Conservation (phyloP, 2,329 filamentous ascomycete genomes). For the Bipolaris oryzae region DNA sequence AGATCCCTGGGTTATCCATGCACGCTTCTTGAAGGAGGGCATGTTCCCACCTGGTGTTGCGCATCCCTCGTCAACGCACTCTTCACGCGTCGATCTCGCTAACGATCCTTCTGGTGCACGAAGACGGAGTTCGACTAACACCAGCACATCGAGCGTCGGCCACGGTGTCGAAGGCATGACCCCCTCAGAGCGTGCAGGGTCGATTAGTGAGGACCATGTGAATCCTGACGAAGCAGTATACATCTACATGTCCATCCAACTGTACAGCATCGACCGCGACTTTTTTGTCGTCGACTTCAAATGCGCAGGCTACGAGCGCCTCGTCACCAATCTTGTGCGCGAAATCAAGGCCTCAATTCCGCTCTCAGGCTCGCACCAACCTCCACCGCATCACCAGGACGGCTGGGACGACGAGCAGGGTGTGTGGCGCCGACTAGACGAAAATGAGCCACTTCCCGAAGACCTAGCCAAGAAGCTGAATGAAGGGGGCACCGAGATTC, state of each 20-base stretch:
- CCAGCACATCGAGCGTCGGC: slow-evolving; percentile 33
- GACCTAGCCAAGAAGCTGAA: slow-evolving; percentile 36
- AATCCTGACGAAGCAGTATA: slow-evolving; percentile 73
- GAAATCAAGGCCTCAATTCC: slow-evolving; percentile 43
- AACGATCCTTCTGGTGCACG: slow-evolving; percentile 33
- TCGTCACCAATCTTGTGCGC: slow-evolving; percentile 58
- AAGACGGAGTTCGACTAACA: slow-evolving; percentile 42
- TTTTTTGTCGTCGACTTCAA: slow-evolving; percentile 99
- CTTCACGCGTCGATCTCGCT: slow-evolving; percentile 55
- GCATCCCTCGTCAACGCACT: slow-evolving; percentile 58
- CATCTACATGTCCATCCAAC: slow-evolving; percentile 87
- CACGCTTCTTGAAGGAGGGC: slow-evolving; percentile 85
- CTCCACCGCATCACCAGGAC: slow-evolving; percentile 30
- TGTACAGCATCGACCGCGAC: slow-evolving; percentile 73
- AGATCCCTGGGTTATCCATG: slow-evolving; percentile 93
- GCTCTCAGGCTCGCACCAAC: slow-evolving; percentile 24
- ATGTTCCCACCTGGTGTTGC: slow-evolving; percentile 62
- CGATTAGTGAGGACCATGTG: slow-evolving; percentile 37
- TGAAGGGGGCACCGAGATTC: slow-evolving; percentile 44
- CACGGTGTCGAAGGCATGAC: slow-evolving; percentile 41
- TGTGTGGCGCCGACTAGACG: slow-evolving; percentile 41
- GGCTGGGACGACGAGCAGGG: slow-evolving; percentile 46
- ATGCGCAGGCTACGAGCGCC: slow-evolving; percentile 94
- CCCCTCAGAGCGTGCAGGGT: slow-evolving; percentile 19
- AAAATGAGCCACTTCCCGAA: slow-evolving; percentile 42